A percentile compares a stretch with the other conserved stretches of the same genome.
phyloP scores from a whole-genome alignment of 2,329 filamentous ascomycete species.

The Alternaria alternata region DNA sequence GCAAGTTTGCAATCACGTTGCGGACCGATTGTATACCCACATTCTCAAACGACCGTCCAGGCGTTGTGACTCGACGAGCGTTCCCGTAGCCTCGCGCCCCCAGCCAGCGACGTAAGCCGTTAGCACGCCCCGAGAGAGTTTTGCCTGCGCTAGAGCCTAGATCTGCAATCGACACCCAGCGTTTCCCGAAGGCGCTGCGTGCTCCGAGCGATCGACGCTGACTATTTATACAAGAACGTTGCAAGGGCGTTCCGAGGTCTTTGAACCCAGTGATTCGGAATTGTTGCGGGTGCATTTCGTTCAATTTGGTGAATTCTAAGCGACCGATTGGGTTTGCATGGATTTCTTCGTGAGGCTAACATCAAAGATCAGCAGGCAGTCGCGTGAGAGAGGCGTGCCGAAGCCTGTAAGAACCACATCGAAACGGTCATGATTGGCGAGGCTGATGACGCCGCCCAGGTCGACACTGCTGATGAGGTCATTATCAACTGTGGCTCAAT shows the following conservation, averaged over 20 bases:
- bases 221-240: slow-evolving; percentile 15
- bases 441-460: slow-evolving; percentile 5
- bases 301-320: slow-evolving; percentile 6
- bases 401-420: slow-evolving; percentile 11
- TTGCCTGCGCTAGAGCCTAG: slow-evolving; percentile 15
- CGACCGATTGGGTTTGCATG: slow-evolving; percentile 2
- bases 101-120: slow-evolving; percentile 9
- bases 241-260: slow-evolving; percentile 9
- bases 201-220: slow-evolving; percentile 17
- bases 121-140: slow-evolving; percentile 17
- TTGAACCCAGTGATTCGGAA: slow-evolving; percentile 10
- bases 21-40: slow-evolving; percentile 13
- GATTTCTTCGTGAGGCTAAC: slow-evolving; percentile 4
- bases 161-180: slow-evolving; percentile 14
- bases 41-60: slow-evolving; percentile 2
- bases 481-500: slow-evolving; percentile 9
- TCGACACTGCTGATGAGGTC: slow-evolving; percentile 11
- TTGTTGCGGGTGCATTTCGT: slow-evolving; percentile 1
- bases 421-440: slow-evolving; percentile 5
- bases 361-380: slow-evolving; percentile 8
- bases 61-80: slow-evolving; percentile 4
- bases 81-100: slow-evolving; percentile 8
- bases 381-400: slow-evolving; percentile 13
- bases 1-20: slow-evolving; percentile 11
- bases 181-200: slow-evolving; percentile 13